A percentile compares a stretch with the other conserved stretches of the same genome.
Evolutionary conservation across 1,284 basidiomycete species (phyloP).

Genomic region (Sphagnurus paluster): DNA sequence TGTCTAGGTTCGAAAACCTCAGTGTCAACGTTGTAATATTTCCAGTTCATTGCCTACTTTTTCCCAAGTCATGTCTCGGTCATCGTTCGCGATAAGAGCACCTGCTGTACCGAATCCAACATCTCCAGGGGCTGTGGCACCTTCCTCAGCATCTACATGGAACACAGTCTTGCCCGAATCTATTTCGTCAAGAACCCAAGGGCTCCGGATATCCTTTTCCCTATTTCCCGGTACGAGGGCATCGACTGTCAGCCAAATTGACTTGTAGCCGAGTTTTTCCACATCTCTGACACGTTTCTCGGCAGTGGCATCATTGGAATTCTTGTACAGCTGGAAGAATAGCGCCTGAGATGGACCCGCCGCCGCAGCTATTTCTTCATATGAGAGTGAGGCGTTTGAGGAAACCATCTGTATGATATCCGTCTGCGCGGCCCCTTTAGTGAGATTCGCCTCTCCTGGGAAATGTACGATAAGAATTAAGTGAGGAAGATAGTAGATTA

Average conservation of each 20-base stretch:
- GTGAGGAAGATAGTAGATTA: neutral
- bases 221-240: slow-evolving; percentile 85
- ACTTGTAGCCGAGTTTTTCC: slow-evolving; percentile 74
- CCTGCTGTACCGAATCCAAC: slow-evolving; percentile 64
- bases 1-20: too few relatives aligned
- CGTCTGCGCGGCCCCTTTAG: slow-evolving; percentile 67
- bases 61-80: slow-evolving; percentile 74
- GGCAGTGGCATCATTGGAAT: slow-evolving; percentile 69
- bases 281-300: slow-evolving; percentile 74
- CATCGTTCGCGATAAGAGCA: slow-evolving; percentile 60
- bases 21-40: neutral
- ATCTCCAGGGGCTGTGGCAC: slow-evolving; percentile 33
- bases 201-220: slow-evolving; percentile 73
- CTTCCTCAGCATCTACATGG: slow-evolving; percentile 36
- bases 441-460: slow-evolving; percentile 81
- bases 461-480: neutral
- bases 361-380: slow-evolving; percentile 66
- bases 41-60: slow-evolving; percentile 37
- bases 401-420: slow-evolving; percentile 90
- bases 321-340: slow-evolving; percentile 90
- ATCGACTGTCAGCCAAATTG: slow-evolving; percentile 91
- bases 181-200: slow-evolving; percentile 62
- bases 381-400: slow-evolving; percentile 81
- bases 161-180: slow-evolving; percentile 43
- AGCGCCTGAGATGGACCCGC: slow-evolving; percentile 64